phyloP scores from a whole-genome alignment of 1,139 yeast genomes.

The Chernovozyma sophiae-reginae region DNA sequence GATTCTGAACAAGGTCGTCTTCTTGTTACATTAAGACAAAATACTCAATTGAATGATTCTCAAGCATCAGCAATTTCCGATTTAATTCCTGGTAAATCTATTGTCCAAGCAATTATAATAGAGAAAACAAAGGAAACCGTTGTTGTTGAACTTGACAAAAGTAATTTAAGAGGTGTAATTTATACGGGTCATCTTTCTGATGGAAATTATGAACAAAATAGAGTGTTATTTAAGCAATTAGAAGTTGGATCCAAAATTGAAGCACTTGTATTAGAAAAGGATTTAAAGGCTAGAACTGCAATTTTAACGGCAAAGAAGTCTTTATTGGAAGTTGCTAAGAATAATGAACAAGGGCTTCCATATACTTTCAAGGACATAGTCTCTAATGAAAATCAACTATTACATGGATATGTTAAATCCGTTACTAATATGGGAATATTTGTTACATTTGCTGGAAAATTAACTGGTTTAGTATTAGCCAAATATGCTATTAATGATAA shows the following conservation, averaged over 20 bases:
- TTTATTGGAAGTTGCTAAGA: constrained; percentile 60
- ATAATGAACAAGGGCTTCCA: constrained; percentile 46
- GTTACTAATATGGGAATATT: constrained; percentile 78
- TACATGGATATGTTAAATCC: constrained; percentile 75
- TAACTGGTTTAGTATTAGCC: constrained; percentile 82
- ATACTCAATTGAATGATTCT: constrained; percentile 46
- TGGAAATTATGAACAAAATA: constrained; percentile 67
- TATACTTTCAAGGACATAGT: constrained; percentile 51
- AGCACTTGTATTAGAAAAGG: constrained; percentile 67
- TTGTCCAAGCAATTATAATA: constrained; percentile 58
- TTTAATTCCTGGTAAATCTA: constrained; percentile 57
- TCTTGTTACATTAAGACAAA: constrained; percentile 69
- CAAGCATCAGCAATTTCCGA: constrained; percentile 48
- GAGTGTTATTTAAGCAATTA: constrained; percentile 55
- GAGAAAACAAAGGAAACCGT: constrained; percentile 75
- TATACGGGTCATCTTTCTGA: constrained; percentile 74
- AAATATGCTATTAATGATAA: constrained; percentile 61
- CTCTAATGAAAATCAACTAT: constrained; percentile 38
- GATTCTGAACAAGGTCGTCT: constrained; percentile 55
- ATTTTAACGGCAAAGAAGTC: constrained; percentile 63
- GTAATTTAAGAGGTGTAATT: constrained; percentile 64
- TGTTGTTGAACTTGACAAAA: constrained; percentile 55
- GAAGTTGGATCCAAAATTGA: constrained; percentile 58
- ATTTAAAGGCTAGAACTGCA: constrained; percentile 54
- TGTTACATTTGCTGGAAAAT: constrained; percentile 73